These are phyloP conservation scores for Gynandropsis gynandra DNA, from an alignment of 345 rosid species.

Conservation along the genomic window DNA sequence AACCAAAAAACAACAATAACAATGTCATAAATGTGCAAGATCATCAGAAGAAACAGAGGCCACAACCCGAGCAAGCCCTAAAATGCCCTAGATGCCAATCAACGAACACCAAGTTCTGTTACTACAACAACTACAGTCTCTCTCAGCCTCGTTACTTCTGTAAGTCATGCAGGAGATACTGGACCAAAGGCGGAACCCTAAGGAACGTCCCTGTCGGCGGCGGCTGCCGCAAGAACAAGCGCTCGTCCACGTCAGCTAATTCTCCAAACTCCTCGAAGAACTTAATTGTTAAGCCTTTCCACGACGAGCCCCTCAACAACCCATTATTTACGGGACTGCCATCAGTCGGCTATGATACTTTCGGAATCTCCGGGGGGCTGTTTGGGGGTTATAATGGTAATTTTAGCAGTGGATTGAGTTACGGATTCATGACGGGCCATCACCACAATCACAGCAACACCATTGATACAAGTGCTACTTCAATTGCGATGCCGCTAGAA, in stretches of 20 bases:
- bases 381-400: slow-evolving; percentile 38
- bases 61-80: slow-evolving; percentile 51
- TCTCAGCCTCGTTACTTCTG: slow-evolving; percentile 82
- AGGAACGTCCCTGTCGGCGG: slow-evolving; percentile 85
- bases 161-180: slow-evolving; percentile 77
- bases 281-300: slow-evolving; percentile 38
- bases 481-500: slow-evolving; percentile 32
- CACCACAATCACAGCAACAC: slow-evolving; percentile 22
- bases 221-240: slow-evolving; percentile 68
- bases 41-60: slow-evolving; percentile 52
- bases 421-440: slow-evolving; percentile 30
- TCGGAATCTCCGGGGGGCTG: slow-evolving; percentile 38
- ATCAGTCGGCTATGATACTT: slow-evolving; percentile 40
- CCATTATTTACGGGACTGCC: slow-evolving; percentile 36
- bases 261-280: slow-evolving; percentile 33
- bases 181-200: slow-evolving; percentile 85
- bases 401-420: slow-evolving; percentile 24
- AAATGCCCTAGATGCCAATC: slow-evolving; percentile 77
- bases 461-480: slow-evolving; percentile 7
- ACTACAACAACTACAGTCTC: slow-evolving; percentile 86
- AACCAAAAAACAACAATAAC: slow-evolving; percentile 22
- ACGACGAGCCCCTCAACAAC: slow-evolving; percentile 25
- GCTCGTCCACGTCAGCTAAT: slow-evolving; percentile 46
- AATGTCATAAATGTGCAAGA: slow-evolving; percentile 22
- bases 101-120: slow-evolving; percentile 79